Base-by-base conservation (phyloP, 345 rosid genomes). In the Geranium rotundifolium region DNA sequence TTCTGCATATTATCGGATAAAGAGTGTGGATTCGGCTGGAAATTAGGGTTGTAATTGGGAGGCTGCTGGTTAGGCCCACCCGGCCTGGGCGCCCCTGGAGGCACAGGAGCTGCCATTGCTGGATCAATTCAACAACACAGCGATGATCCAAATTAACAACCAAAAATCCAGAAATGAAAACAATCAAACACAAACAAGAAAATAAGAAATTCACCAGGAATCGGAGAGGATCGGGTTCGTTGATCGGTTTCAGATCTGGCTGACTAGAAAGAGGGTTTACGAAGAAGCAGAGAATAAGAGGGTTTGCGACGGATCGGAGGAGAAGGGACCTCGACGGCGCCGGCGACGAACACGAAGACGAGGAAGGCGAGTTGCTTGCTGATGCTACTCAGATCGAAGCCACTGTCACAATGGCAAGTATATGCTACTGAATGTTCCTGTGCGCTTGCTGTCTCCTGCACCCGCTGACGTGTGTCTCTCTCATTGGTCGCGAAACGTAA, bases 41-140 rank as follows among this genome's bases (percentile, higher is more conserved):
- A 79, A 72, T 78, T 79, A 15, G 84, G 81, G 56, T 61, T 72
- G 69, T 70, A 72, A 74, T 78, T 77, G 41, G 89, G 75, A 50
- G 81, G 55, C 63, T 71, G 61, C 19, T 67, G 81, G 72, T 75
- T 64, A 20, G 52, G 49, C 2, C 56, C 57, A 49, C 72, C 72
- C 13, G 66, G 91, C 73, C 96, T 81, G 58, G 88, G 81, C 71
- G 89, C 88, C 87, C 91, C 97, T 50, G 88, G 96, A 81, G 97
- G 96, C 85, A 83, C 79, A 66, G 79, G 84, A 82, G 88, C 81
- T 69, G 78, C 85, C 97, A 91, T 91, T 56, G 52, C 8, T 46
- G 52, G 52, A 46, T 3, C 52, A 46, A 46, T 46, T 46, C 15
- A 46, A 46, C 52, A 46, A 46, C 52, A 14, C 52, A 46, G 15